These are phyloP conservation scores for Boletellus ananas DNA, from an alignment of 768 basidiomycete genomes.

Conservation along the genomic window DNA sequence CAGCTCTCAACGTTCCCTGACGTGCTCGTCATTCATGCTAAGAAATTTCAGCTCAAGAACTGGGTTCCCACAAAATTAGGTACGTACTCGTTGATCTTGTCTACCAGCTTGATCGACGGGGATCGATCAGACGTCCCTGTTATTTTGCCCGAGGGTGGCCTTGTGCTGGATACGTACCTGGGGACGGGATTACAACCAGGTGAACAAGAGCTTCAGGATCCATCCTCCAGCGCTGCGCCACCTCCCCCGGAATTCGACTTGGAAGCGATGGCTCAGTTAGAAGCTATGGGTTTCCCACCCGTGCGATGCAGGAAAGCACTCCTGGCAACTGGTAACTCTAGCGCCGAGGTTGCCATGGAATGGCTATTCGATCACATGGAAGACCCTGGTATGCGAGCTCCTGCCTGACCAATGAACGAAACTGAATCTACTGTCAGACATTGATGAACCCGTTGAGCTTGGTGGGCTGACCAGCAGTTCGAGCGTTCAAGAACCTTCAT, in stretches of 20 bases:
- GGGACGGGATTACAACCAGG: slow-evolving; percentile 66
- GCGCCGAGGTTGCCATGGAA: slow-evolving; percentile 84
- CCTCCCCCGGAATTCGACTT: slow-evolving; percentile 66
- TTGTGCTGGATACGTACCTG: slow-evolving; percentile 61
- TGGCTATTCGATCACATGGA: slow-evolving; percentile 97
- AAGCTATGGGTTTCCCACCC: slow-evolving; percentile 88
- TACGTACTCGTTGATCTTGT: slow-evolving; percentile 32
- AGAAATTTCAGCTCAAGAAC: slow-evolving; percentile 91
- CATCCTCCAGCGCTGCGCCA: slow-evolving; percentile 37
- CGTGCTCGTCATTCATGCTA: slow-evolving; percentile 83
- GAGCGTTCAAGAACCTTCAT: slow-evolving; percentile 51
- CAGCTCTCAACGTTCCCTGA: slow-evolving; percentile 86
- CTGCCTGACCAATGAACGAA: background rate
- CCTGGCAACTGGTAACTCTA: slow-evolving; percentile 76
- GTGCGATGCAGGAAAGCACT: slow-evolving; percentile 88
- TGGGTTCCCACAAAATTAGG: slow-evolving; percentile 97
- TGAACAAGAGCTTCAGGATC: slow-evolving; percentile 68
- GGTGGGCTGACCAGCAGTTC: slow-evolving; percentile 21
- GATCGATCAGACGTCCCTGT: slow-evolving; percentile 76
- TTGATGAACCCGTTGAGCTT: slow-evolving; percentile 69
- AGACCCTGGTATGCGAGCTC: slow-evolving; percentile 61
- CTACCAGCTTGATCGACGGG: background rate
- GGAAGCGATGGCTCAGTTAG: slow-evolving; percentile 68
- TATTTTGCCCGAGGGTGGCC: slow-evolving; percentile 55
- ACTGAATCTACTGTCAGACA: slow-evolving; percentile 50